Conservation (phyloP, 129 eudicot species). For the Arctium minus region DNA sequence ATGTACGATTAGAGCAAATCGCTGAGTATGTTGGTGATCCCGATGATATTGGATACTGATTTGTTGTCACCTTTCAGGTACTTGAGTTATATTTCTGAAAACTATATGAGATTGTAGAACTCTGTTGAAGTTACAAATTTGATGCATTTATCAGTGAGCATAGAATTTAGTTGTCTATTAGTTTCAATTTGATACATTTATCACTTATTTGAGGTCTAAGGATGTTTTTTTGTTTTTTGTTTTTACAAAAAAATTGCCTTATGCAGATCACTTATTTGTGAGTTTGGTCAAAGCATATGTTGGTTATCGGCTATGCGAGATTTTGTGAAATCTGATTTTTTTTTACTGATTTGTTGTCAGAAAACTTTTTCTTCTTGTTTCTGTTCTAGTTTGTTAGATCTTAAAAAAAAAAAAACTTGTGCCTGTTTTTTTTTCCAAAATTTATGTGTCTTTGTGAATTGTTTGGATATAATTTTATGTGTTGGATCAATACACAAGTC, state of each 20-base stretch:
- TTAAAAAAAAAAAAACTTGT: neutral
- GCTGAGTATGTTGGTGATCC: slow-evolving; percentile 94
- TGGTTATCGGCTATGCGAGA: neutral
- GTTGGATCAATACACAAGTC: neutral
- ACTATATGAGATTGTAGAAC: slow-evolving; percentile 7
- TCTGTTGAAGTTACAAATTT: neutral
- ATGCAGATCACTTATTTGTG: neutral
- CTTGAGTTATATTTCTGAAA: neutral
- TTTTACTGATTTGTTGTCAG: neutral
- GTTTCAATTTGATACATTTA: neutral
- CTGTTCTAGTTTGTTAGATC: neutral
- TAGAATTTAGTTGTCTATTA: neutral
- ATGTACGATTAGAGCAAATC: slow-evolving; percentile 74
- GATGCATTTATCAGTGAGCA: neutral
- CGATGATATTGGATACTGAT: slow-evolving; percentile 70
- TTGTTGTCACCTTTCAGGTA: slow-evolving; percentile 11
- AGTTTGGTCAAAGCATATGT: slow-evolving; percentile 2
- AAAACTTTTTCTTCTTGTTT: neutral
- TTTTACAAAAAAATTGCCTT: neutral
- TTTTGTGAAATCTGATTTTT: neutral
- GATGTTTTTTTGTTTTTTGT: neutral
- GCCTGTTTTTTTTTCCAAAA: neutral
- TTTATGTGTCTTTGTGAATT: neutral
- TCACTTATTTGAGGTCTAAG: neutral
- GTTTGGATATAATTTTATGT: neutral